Evolutionary conservation across 805 yeast genomes (phyloP).

Genomic region (Metschnikowia lochheadii): DNA sequence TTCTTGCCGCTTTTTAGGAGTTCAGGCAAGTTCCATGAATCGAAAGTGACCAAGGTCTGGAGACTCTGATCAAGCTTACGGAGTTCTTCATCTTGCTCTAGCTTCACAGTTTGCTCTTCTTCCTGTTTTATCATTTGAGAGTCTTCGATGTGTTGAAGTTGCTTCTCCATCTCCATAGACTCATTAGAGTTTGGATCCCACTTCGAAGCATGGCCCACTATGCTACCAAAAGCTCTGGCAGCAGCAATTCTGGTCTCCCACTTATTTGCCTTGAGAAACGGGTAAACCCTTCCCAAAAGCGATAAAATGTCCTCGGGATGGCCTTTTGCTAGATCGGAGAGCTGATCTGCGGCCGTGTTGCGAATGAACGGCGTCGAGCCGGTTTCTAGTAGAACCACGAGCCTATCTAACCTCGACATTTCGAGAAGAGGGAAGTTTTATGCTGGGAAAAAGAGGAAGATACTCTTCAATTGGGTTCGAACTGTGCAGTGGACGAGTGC

Average conservation of each 20-base stretch:
- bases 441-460: neutral
- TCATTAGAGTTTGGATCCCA: constrained; percentile 78
- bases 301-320: constrained; percentile 91
- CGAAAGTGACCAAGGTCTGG: constrained; percentile 43
- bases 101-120: constrained; percentile 28
- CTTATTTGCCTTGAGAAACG: constrained; percentile 72
- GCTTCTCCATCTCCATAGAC: constrained; percentile 22
- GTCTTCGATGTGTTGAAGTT: constrained; percentile 15
- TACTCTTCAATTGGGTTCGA: neutral
- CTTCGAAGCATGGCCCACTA: constrained; percentile 65
- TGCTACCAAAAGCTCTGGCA: constrained; percentile 91
- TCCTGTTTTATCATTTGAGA: constrained; percentile 23
- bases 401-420: constrained; percentile 52
- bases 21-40: constrained; percentile 47
- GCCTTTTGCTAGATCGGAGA: constrained; percentile 87
- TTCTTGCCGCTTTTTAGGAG: constrained; percentile 49
- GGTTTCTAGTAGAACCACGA: constrained; percentile 70
- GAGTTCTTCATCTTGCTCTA: constrained; percentile 41
- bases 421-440: neutral
- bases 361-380: constrained; percentile 93
- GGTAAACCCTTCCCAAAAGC: constrained; percentile 83
- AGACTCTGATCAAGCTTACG: constrained; percentile 38
- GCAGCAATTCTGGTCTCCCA: constrained; percentile 98
- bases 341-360: constrained; percentile 95
- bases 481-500: neutral